Percentiles rank a stretch among this genome's conserved stretches.
phyloP scores from a whole-genome alignment of 441 rosid species.

The Melastoma candidum region DNA sequence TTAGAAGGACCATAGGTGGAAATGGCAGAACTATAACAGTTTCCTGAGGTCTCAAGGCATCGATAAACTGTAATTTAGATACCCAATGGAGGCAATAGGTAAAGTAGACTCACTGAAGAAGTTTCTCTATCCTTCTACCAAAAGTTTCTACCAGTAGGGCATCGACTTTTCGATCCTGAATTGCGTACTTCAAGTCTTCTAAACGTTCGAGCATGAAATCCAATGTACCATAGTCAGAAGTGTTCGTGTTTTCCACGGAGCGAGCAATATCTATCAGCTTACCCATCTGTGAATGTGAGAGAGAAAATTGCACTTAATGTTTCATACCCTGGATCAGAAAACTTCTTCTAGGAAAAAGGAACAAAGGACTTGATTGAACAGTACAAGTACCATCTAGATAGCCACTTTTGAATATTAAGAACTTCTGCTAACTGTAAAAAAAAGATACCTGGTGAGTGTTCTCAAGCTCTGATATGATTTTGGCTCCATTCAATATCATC shows the following conservation, averaged over 20 bases:
- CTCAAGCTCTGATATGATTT: slow-evolving; percentile 78
- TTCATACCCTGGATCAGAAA: background rate
- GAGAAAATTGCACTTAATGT: slow-evolving; percentile 3
- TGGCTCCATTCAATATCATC: slow-evolving; percentile 57
- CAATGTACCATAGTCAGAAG: slow-evolving; percentile 55
- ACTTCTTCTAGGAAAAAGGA: no score
- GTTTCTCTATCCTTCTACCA: slow-evolving; percentile 93
- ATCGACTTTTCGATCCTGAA: slow-evolving; percentile 93
- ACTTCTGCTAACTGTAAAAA: background rate
- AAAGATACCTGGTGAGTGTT: slow-evolving; percentile 64
- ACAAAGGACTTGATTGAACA: no score
- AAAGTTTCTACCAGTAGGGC: slow-evolving; percentile 95
- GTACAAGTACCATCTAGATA: no score
- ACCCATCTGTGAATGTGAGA: slow-evolving; percentile 41
- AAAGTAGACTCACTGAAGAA: slow-evolving; percentile 54
- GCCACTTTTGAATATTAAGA: background rate
- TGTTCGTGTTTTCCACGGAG: slow-evolving; percentile 58
- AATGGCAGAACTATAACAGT: slow-evolving; percentile 7
- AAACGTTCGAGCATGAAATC: slow-evolving; percentile 71
- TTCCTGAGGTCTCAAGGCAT: slow-evolving; percentile 2
- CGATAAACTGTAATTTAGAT: background rate
- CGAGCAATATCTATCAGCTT: slow-evolving; percentile 76
- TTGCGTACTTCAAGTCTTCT: slow-evolving; percentile 83
- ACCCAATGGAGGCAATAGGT: background rate
- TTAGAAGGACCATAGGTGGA: slow-evolving; percentile 3